Conservation (phyloP, 1,139 yeast genomes). For the Kazachstania sp. region DNA sequence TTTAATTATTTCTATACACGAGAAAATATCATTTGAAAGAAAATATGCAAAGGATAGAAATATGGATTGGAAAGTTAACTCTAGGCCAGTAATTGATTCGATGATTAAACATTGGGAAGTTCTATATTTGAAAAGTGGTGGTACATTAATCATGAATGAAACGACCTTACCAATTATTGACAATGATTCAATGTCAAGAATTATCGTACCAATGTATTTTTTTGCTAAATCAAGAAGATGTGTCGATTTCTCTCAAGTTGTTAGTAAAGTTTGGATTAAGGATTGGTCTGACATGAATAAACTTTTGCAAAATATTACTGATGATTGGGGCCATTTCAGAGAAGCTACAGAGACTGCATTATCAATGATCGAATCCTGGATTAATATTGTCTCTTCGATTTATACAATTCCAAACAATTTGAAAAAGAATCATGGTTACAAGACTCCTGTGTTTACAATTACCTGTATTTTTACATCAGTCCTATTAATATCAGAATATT, state of each 20-base stretch:
- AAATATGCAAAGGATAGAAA: slow-evolving; percentile 29
- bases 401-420: slow-evolving; percentile 42
- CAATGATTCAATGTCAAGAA: slow-evolving; percentile 48
- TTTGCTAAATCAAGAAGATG: slow-evolving; percentile 58
- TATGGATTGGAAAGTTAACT: slow-evolving; percentile 50
- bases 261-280: slow-evolving; percentile 50
- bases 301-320: slow-evolving; percentile 34
- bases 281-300: slow-evolving; percentile 63
- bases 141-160: slow-evolving; percentile 46
- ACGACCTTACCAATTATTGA: slow-evolving; percentile 37
- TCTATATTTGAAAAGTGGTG: slow-evolving; percentile 51
- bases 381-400: slow-evolving; percentile 42
- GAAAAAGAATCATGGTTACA: slow-evolving; percentile 37
- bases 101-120: slow-evolving; percentile 61
- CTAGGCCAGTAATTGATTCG: slow-evolving; percentile 47
- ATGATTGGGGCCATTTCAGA: slow-evolving; percentile 42
- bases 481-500: slow-evolving; percentile 52
- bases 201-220: slow-evolving; percentile 54
- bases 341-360: slow-evolving; percentile 52
- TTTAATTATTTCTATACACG: slow-evolving; percentile 64
- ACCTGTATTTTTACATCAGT: slow-evolving; percentile 59
- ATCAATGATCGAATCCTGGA: slow-evolving; percentile 59
- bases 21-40: slow-evolving; percentile 51
- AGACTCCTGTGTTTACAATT: slow-evolving; percentile 68
- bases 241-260: slow-evolving; percentile 49